A percentile compares a stretch with the other conserved stretches of the same genome.
Conservation (phyloP, 2,329 filamentous ascomycete genomes). For the Pseudogymnoascus sp. region DNA sequence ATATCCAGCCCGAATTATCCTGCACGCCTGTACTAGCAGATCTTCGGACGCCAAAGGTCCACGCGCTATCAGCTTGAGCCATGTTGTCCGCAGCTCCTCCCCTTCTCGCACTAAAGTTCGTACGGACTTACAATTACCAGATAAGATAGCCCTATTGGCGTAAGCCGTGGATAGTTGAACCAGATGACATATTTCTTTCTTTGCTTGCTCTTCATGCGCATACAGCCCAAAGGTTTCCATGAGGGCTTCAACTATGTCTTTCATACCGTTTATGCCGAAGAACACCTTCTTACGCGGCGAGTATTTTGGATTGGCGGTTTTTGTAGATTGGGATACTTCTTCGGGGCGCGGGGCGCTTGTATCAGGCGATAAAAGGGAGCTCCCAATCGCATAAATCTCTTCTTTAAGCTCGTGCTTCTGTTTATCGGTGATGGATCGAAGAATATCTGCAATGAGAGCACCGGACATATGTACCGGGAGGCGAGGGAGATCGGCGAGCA, state of each 20-base stretch:
- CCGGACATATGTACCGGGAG: constrained; percentile 16
- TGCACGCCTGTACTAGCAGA: constrained; percentile 5
- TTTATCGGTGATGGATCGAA: constrained; percentile 15
- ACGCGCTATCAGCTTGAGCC: constrained; percentile 5
- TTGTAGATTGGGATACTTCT: background rate
- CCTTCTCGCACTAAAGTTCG: background rate
- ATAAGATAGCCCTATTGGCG: background rate
- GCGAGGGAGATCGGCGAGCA: constrained; percentile 16
- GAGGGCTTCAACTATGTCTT: background rate
- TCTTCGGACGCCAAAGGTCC: background rate
- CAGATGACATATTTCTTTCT: background rate
- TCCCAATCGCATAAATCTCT: constrained; percentile 14
- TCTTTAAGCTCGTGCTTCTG: constrained; percentile 16
- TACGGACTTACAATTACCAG: background rate
- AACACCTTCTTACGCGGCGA: constrained; percentile 12
- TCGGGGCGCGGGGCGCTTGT: background rate
- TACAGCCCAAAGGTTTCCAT: background rate
- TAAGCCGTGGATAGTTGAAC: background rate
- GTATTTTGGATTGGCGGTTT: constrained; percentile 12
- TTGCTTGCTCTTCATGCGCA: background rate
- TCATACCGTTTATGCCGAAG: background rate
- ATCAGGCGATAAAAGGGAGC: background rate
- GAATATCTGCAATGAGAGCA: constrained; percentile 15
- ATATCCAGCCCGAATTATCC: background rate
- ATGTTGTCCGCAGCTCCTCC: background rate